Evolutionary conservation across 1,139 yeast genomes (phyloP), one percentile per base, ranked within the genome.

Genomic region (Pichia cactophila): DNA sequence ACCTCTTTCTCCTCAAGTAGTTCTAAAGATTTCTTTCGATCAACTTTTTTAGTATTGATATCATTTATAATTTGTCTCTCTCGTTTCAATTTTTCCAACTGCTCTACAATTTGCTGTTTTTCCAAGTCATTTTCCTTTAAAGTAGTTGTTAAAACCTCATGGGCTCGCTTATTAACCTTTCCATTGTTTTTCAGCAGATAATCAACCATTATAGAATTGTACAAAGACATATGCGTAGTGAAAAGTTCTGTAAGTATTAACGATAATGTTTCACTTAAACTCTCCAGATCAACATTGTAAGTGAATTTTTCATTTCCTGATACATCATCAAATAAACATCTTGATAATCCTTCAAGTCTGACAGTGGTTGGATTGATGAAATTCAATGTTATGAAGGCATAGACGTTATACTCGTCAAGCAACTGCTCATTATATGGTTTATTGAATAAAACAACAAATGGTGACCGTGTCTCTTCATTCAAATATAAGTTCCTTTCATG

Each of bases 381-480:
- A 46, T 64, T 69, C 1, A 78, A 72, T 29, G 76, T 71, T n/a
- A 78, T 58, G 4, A 76, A 78, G 1, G 75, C 77, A 51, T 69
- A 71, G 11, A 77, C 59, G n/a, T 67, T 63, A 50, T 73, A 63
- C 20, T 66, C 60, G 1, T 61, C 56, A 23, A 82, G 60, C 1
- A 70, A 48, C 0, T 62, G 57, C 23, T 60, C 54, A 20, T 69
- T 61, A 2, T 74, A 68, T 7, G 65, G 63, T 49, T 71, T 71
- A 59, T 87, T 88, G 55, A 89, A 70, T 53, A 85, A 78, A 16
- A 90, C 62, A 0, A 81, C 80, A 55, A 86, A 72, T 1, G 83
- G 82, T 0, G 90, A 77, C 56, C 74, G 78, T 35, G 77, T 68
- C 4, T 67, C 69, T 62, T 90, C 97, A 9, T 67, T 67, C 12